Base-by-base conservation (phyloP, 2,329 filamentous ascomycete species). In the Pseudogymnoascus destructans region DNA sequence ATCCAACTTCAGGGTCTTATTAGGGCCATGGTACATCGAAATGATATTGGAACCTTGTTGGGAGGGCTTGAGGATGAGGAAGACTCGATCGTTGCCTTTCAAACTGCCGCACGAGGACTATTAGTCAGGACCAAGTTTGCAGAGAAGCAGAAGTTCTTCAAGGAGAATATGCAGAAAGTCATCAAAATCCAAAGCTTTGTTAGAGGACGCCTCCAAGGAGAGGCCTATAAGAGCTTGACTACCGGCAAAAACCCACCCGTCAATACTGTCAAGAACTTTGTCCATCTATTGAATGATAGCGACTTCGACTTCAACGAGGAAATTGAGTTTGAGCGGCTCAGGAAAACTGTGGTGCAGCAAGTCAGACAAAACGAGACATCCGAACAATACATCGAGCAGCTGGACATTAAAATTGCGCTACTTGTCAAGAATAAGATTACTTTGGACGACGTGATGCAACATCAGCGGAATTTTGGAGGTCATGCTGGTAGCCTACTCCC, bases 381-480 rank as follows among this genome's bases (percentile, higher is more conserved):
- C 36, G 93, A 98, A 73, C 90, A 96, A 70, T 98, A 98, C 68
- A 95, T 98, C 64, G 91, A 95, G 66, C 93, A 98, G 70, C 80
- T 98, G 33, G 95, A 98, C 69, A 95, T 98, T 77, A 98, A 98
- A 75, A 98, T 98, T 70, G 93, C 93, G 1, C 80, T 98, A 2
- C 79, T 98, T 15, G 93, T 98, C 66, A 97, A 97, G 79, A 98
- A 98, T 80, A 98, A 98, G 73, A 98, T 98, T 67, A 97, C 93
- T 0, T 79, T 98, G 3, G 93, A 98, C 68, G 95, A 98, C 73
- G 93, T 98, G 25, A 88, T 98, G 58, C 89, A 90, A 66, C 93
- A 97, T 69, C 93, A 98, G 69, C 92, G 87, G 74, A 95, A 95
- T 70, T 96, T 93, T 66, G 93, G 93, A 59, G 91, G 92, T 1